phyloP scores from a whole-genome alignment of 345 rosid species.

The Brassica incana region DNA sequence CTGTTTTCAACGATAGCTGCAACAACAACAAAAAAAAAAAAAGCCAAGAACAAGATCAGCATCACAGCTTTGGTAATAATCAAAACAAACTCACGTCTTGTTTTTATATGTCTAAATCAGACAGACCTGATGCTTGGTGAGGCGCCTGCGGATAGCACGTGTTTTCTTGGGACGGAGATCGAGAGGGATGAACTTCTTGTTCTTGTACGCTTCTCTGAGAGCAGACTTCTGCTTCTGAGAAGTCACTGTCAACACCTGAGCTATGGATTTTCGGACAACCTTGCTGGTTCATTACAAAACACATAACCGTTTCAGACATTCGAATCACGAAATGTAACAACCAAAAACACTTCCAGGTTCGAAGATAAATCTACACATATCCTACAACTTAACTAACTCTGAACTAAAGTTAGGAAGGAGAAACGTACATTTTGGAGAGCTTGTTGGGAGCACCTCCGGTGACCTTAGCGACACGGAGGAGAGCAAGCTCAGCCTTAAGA shows the following conservation, averaged over 20 bases:
- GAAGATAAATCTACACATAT: not conserved
- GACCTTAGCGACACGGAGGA: slow-evolving; percentile 61
- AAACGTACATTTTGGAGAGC: slow-evolving; percentile 52
- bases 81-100: not conserved
- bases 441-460: slow-evolving; percentile 65
- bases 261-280: slow-evolving; percentile 88
- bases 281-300: slow-evolving; percentile 52
- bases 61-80: not conserved
- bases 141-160: slow-evolving; percentile 85
- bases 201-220: slow-evolving; percentile 80
- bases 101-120: not conserved
- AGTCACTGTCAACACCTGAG: slow-evolving; percentile 84
- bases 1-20: slow-evolving; percentile 49
- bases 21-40: not conserved
- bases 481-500: slow-evolving; percentile 56
- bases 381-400: not conserved
- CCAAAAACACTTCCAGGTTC: too few species aligned
- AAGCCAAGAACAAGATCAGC: not conserved
- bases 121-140: slow-evolving; percentile 86
- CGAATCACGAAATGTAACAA: not conserved
- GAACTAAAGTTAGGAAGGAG: not conserved
- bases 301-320: not conserved
- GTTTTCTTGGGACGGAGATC: slow-evolving; percentile 99
- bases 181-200: slow-evolving; percentile 85
- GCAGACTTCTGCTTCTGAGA: slow-evolving; percentile 90